Conservation (phyloP, 306 rosid species). For the Sechiopsis laciniata region DNA sequence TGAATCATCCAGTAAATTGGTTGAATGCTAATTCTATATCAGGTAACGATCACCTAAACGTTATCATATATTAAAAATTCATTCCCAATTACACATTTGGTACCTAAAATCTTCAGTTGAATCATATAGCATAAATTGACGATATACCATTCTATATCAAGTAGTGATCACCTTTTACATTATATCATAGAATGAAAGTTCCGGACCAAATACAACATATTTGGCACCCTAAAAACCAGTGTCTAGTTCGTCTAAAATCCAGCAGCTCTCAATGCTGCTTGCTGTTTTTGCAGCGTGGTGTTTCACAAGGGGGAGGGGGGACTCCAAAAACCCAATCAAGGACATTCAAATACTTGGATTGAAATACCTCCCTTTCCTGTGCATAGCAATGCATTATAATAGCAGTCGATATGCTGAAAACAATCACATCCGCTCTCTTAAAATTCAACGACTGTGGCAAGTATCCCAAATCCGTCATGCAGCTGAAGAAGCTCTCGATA, state of each 20-base stretch:
- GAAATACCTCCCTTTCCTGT: slow-evolving; percentile 86
- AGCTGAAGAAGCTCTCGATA: slow-evolving; percentile 86
- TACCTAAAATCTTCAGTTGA: background rate
- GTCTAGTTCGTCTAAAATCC: background rate
- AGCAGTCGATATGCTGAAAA: slow-evolving; percentile 88
- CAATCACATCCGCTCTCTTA: slow-evolving; percentile 69
- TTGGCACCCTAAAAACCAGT: background rate
- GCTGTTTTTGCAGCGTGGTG: slow-evolving; percentile 54
- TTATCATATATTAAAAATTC: too few relatives aligned
- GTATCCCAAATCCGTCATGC: slow-evolving; percentile 67
- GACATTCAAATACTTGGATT: slow-evolving; percentile 71
- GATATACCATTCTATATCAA: too few relatives aligned
- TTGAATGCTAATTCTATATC: too few relatives aligned
- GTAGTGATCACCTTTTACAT: too few relatives aligned
- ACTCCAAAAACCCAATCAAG: slow-evolving; percentile 97
- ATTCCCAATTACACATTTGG: too few relatives aligned
- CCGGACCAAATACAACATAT: background rate
- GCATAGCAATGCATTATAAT: slow-evolving; percentile 98
- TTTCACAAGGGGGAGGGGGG: slow-evolving; percentile 81
- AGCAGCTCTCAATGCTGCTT: slow-evolving; percentile 7
- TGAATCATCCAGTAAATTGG: background rate
- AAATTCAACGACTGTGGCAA: slow-evolving; percentile 56
- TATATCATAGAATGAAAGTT: too few relatives aligned
- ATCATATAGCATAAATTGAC: background rate
- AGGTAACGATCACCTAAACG: too few relatives aligned